These are phyloP conservation scores for Xerocomellus intermedius DNA, from an alignment of 768 basidiomycete genomes.

Conservation along the genomic window DNA sequence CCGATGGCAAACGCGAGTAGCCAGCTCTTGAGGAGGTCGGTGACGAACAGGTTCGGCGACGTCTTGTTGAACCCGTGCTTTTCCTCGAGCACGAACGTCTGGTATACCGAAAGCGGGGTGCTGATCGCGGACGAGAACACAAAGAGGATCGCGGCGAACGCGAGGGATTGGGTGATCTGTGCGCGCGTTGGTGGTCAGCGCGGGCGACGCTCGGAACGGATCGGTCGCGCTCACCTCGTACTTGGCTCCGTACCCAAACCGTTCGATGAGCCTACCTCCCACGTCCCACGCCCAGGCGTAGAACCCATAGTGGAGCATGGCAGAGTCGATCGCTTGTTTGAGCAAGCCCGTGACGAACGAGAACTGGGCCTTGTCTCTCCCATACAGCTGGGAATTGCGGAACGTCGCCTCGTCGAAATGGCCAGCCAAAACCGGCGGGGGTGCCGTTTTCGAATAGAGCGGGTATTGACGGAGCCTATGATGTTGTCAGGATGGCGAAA, in stretches of 20 bases:
- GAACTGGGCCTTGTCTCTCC: slow-evolving; percentile 86
- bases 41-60: slow-evolving; percentile 68
- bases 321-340: slow-evolving; percentile 69
- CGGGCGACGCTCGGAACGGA: no score
- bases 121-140: slow-evolving; percentile 64
- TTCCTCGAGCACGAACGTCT: slow-evolving; percentile 92
- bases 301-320: slow-evolving; percentile 70
- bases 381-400: slow-evolving; percentile 89
- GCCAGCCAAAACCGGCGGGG: slow-evolving; percentile 64
- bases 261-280: slow-evolving; percentile 51
- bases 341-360: slow-evolving; percentile 71
- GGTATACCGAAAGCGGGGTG: slow-evolving; percentile 77
- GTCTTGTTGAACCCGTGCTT: slow-evolving; percentile 98
- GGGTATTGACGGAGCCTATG: slow-evolving; percentile 74
- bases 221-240: slow-evolving; percentile 55
- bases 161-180: slow-evolving; percentile 73
- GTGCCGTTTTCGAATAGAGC: slow-evolving; percentile 71
- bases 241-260: slow-evolving; percentile 62
- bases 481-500: background rate
- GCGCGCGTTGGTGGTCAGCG: no score
- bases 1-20: slow-evolving; percentile 68
- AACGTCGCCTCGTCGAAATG: slow-evolving; percentile 74
- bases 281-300: slow-evolving; percentile 81
- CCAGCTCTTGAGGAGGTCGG: slow-evolving; percentile 82
- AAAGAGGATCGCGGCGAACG: slow-evolving; percentile 68